phyloP scores from a whole-genome alignment of 75 land plant genomes.

The Ceratopteris richardii region DNA sequence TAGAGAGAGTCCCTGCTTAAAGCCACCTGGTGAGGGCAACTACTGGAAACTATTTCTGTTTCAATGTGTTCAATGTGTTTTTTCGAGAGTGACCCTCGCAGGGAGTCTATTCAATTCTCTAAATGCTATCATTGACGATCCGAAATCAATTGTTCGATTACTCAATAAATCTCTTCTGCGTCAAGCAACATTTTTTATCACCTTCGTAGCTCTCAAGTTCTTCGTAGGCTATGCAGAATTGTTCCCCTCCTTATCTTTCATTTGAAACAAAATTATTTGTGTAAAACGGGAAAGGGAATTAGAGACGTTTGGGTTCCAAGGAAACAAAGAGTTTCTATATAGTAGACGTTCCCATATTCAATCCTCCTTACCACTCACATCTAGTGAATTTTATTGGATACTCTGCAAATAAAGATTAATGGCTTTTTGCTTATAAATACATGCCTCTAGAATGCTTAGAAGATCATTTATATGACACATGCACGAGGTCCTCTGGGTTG shows the following conservation, averaged over 20 bases:
- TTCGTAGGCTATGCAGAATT: constrained; percentile 81
- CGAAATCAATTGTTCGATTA: constrained; percentile 22
- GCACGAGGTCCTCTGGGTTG: too few relatives aligned
- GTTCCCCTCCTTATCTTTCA: constrained; percentile 73
- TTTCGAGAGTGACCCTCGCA: constrained; percentile 71
- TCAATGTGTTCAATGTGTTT: constrained; percentile 73
- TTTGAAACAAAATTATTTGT: constrained; percentile 61
- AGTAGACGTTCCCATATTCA: too few relatives aligned
- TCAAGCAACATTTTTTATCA: constrained; percentile 74
- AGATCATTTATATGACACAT: too few relatives aligned
- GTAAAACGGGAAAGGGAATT: constrained; percentile 73
- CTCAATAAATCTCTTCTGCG: constrained; percentile 56
- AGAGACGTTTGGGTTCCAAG: constrained; percentile 85
- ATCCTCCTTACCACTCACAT: too few relatives aligned
- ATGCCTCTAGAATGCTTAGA: too few relatives aligned
- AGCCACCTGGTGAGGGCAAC: constrained; percentile 64
- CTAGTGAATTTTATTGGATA: too few relatives aligned
- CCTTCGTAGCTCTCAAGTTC: constrained; percentile 82
- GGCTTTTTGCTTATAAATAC: too few relatives aligned
- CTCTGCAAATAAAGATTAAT: too few relatives aligned
- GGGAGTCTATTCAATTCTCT: constrained; percentile 48
- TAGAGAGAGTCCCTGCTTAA: constrained; percentile 59
- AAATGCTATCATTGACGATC: constrained; percentile 38
- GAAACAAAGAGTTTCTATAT: too few relatives aligned
- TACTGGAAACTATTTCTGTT: constrained; percentile 86